These are phyloP conservation scores for Epichloe typhina DNA, from an alignment of 2,329 filamentous ascomycete genomes.

Conservation along the genomic window DNA sequence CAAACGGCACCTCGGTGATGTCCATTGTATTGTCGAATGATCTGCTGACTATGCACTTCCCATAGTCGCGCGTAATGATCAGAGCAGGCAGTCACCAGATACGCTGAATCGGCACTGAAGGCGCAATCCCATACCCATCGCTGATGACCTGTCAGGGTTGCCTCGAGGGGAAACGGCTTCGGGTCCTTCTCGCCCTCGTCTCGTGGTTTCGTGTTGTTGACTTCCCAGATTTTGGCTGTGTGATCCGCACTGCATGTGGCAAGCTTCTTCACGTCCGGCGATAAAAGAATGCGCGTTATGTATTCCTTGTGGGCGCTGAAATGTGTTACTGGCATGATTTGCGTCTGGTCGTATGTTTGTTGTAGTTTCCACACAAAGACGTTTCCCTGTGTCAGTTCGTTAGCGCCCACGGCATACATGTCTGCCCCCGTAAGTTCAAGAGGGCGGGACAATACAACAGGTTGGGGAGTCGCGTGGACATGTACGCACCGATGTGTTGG, in stretches of 20 bases:
- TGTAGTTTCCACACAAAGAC: slow-evolving; percentile 96
- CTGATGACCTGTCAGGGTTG: slow-evolving; percentile 79
- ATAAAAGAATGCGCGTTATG: slow-evolving; percentile 82
- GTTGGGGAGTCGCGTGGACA: too few species aligned
- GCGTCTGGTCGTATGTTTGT: slow-evolving; percentile 68
- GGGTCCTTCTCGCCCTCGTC: slow-evolving; percentile 23
- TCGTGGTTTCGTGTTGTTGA: slow-evolving; percentile 53
- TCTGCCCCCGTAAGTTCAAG: too few species aligned
- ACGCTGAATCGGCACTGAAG: slow-evolving; percentile 85
- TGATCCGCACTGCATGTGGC: slow-evolving; percentile 91
- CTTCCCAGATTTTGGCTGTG: slow-evolving; percentile 90
- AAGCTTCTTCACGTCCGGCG: slow-evolving; percentile 85
- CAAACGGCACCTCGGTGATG: slow-evolving; percentile 87
- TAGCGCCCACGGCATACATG: background rate
- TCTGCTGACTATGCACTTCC: slow-evolving; percentile 75
- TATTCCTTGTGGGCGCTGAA: slow-evolving; percentile 88
- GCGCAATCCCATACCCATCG: slow-evolving; percentile 97
- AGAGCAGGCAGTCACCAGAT: slow-evolving; percentile 83
- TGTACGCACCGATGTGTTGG: slow-evolving; percentile 65
- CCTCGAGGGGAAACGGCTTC: slow-evolving; percentile 65
- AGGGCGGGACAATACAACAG: background rate
- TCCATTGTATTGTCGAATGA: slow-evolving; percentile 91
- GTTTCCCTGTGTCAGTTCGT: slow-evolving; percentile 58
- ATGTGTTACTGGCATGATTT: slow-evolving; percentile 73
- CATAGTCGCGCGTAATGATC: slow-evolving; percentile 88